Evolutionary conservation across 257 asterid species (phyloP), one percentile per base, ranked within the genome.

Genomic region (Primulina huaijiensis): DNA sequence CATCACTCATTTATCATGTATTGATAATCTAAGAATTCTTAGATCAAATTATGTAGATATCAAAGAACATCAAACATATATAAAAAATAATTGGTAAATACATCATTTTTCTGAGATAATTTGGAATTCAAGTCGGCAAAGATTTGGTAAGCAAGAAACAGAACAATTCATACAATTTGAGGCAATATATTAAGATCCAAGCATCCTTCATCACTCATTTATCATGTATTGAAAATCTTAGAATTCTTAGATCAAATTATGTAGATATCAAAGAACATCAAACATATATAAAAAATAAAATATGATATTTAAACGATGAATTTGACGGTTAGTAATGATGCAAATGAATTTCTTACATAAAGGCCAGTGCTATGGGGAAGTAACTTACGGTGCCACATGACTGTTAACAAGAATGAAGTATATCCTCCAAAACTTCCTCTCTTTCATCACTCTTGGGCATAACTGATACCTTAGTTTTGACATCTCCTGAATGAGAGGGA

Each of bases 351-450:
- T 65, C 60, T 50, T 72, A 35, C 11, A 33, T 14, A 40, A 50
- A 55, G 63, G 16, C 58, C 66, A 65, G 60, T 63, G 52, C n/a
- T 12, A 61, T 61, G 65, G 33, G 64, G 2, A 61, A 78, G 50
- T 64, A 46, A 90, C 99, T 87, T 77, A 93, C 99, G 83, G 89
- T 50, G 84, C 88, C 63, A 89, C 85, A 60, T 86, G 93, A 74
- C 89, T 86, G 75, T 86, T 89, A 57, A 89, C 97, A 29, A 93
- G 90, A 75, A 90, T 78, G 82, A 93, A 90, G 85, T 90, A 93
- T 82, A 89, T 93, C 85, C 90, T 89, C 98, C 98, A 92, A 71
- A 90, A 92, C 78, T 85, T 88, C 79, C 96, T 81, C 80, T 93
- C 96, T 86, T 85, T 90, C 97, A 93, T 93, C 81, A 79, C 82